These are phyloP conservation scores for Solanum virginianum DNA, from an alignment of 257 asterid genomes.

Conservation along the genomic window DNA sequence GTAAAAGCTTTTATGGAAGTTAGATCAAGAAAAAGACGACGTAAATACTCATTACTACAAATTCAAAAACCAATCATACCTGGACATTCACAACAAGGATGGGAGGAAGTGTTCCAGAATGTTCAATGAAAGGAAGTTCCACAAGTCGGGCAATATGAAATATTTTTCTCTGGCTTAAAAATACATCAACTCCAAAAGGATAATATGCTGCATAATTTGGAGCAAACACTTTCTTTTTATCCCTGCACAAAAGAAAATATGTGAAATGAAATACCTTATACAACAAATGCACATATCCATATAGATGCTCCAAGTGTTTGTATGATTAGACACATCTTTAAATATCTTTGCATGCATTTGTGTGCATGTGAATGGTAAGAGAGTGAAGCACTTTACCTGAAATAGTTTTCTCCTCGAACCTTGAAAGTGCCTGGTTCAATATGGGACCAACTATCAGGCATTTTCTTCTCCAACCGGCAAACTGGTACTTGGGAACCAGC, in stretches of 20 bases:
- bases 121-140: slow-evolving; percentile 48
- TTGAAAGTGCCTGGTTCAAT: slow-evolving; percentile 74
- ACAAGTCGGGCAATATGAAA: slow-evolving; percentile 79
- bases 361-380: neutral
- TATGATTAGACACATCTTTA: neutral
- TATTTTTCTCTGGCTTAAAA: slow-evolving; percentile 65
- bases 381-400: slow-evolving; percentile 32
- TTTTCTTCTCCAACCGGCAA: slow-evolving; percentile 76
- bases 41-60: neutral
- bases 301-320: neutral
- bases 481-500: slow-evolving; percentile 95
- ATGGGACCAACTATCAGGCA: slow-evolving; percentile 84
- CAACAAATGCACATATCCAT: neutral
- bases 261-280: neutral
- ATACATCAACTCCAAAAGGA: slow-evolving; percentile 92
- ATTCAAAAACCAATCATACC: slow-evolving; percentile 21
- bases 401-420: slow-evolving; percentile 72
- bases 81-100: slow-evolving; percentile 93
- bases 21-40: neutral
- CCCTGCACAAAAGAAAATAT: slow-evolving; percentile 34
- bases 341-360: neutral
- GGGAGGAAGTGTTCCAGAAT: slow-evolving; percentile 68
- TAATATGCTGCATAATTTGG: slow-evolving; percentile 70
- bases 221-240: slow-evolving; percentile 78
- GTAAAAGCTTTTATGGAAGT: neutral